These are phyloP conservation scores for Phlebiopsis gigantea DNA, from an alignment of 768 basidiomycete species.

Conservation along the genomic window DNA sequence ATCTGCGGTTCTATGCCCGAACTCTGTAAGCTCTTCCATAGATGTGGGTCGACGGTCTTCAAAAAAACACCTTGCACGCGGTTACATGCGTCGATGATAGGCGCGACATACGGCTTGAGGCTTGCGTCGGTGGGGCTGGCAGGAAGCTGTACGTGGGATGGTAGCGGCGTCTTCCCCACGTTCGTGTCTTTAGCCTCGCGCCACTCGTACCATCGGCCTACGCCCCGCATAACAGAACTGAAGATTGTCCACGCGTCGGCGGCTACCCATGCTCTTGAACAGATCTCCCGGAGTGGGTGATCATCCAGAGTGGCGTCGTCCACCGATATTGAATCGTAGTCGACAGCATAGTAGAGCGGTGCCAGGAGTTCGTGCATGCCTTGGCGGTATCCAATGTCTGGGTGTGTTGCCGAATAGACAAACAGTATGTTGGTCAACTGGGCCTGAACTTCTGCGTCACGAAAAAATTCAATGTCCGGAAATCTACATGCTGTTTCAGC, in stretches of 20 bases:
- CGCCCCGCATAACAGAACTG: slow-evolving; percentile 67
- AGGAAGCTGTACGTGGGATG: slow-evolving; percentile 40
- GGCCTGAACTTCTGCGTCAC: slow-evolving; percentile 64
- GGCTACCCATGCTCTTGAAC: slow-evolving; percentile 62
- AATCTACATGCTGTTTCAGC: slow-evolving; percentile 51
- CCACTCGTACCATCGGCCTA: slow-evolving; percentile 70
- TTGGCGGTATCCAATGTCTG: slow-evolving; percentile 89
- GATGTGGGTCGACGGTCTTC: slow-evolving; percentile 70
- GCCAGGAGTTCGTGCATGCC: slow-evolving; percentile 98
- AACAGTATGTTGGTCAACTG: slow-evolving; percentile 86
- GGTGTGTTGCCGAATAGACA: slow-evolving; percentile 72
- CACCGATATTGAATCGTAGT: slow-evolving; percentile 69
- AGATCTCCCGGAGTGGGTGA: slow-evolving; percentile 49
- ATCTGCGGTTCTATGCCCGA: slow-evolving; percentile 93
- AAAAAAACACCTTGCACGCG: slow-evolving; percentile 71
- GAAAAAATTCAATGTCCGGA: slow-evolving; percentile 94
- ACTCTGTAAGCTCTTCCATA: slow-evolving; percentile 71
- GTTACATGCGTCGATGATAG: slow-evolving; percentile 82
- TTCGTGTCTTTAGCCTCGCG: slow-evolving; percentile 23
- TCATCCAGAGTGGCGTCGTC: slow-evolving; percentile 28
- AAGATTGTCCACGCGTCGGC: slow-evolving; percentile 91
- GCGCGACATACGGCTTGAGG: slow-evolving; percentile 68
- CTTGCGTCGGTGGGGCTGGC: slow-evolving; percentile 39
- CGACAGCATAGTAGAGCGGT: slow-evolving; percentile 75
- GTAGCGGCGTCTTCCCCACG: slow-evolving; percentile 30